Conservation (phyloP, 306 rosid genomes). For the Alnus rubra region DNA sequence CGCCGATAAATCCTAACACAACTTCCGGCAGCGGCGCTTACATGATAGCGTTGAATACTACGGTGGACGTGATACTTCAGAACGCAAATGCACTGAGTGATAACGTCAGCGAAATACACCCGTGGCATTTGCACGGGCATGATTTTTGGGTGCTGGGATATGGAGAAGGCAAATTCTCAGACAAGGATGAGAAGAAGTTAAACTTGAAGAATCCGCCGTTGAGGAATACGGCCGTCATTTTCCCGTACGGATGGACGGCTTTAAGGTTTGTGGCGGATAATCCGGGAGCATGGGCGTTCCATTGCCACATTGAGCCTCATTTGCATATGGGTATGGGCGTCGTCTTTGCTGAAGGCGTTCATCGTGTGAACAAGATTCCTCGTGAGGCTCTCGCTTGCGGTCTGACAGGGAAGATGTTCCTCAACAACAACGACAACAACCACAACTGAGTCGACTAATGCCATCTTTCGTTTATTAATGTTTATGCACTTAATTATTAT, state of each 20-base stretch:
- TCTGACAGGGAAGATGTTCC: conserved; percentile 32
- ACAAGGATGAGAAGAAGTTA: conserved; percentile 34
- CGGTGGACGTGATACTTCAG: conserved; percentile 67
- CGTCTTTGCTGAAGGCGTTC: conserved; percentile 58
- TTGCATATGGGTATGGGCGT: conserved; percentile 97
- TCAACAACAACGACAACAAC: neutral
- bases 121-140: conserved; percentile 94
- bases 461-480: no score
- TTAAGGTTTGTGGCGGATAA: conserved; percentile 73
- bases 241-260: conserved; percentile 87
- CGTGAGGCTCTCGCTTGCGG: conserved; percentile 58
- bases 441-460: conserved; percentile 11
- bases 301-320: conserved; percentile 90
- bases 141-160: conserved; percentile 88
- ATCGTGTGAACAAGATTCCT: conserved; percentile 42
- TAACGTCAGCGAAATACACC: conserved; percentile 71
- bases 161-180: conserved; percentile 71
- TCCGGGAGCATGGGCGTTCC: conserved; percentile 92
- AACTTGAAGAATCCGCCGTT: conserved; percentile 73
- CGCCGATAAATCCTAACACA: conserved; percentile 42
- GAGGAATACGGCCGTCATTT: conserved; percentile 61
- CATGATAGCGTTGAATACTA: conserved; percentile 26
- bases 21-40: conserved; percentile 52
- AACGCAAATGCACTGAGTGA: conserved; percentile 49
- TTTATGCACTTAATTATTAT: no score